A percentile compares a stretch with the other conserved stretches of the same genome.
These are phyloP conservation scores for Hyphodiscus sp. DNA, from an alignment of 2,329 filamentous ascomycete genomes.

Conservation along the genomic window DNA sequence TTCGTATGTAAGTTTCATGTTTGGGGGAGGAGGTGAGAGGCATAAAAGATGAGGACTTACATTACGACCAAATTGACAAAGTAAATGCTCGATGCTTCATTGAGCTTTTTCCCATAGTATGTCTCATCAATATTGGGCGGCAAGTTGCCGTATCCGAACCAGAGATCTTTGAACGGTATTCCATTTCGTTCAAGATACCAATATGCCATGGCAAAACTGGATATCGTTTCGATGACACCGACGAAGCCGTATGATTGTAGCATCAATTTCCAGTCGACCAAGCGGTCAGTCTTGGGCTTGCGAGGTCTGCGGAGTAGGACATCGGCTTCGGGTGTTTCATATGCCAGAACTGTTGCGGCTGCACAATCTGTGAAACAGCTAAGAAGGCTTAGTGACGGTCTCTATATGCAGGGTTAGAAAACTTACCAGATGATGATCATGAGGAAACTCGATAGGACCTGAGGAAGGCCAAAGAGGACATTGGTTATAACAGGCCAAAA, in stretches of 20 bases:
- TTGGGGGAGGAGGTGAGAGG: background rate
- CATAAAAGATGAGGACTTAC: slow-evolving; percentile 29
- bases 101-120: slow-evolving; percentile 46
- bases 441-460: slow-evolving; percentile 52
- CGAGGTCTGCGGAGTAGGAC: slow-evolving; percentile 64
- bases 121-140: slow-evolving; percentile 40
- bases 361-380: slow-evolving; percentile 70
- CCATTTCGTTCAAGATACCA: slow-evolving; percentile 59
- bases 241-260: slow-evolving; percentile 67
- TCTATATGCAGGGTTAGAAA: slow-evolving; percentile 11
- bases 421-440: slow-evolving; percentile 35
- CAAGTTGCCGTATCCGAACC: slow-evolving; percentile 59
- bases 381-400: background rate
- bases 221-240: slow-evolving; percentile 54
- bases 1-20: background rate
- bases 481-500: slow-evolving; percentile 58
- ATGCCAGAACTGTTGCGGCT: slow-evolving; percentile 66
- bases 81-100: slow-evolving; percentile 49
- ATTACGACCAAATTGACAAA: slow-evolving; percentile 77
- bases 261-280: slow-evolving; percentile 69
- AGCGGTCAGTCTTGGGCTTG: slow-evolving; percentile 60
- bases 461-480: slow-evolving; percentile 55
- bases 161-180: slow-evolving; percentile 56
- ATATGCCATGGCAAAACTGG: slow-evolving; percentile 58
- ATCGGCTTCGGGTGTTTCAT: slow-evolving; percentile 71